A percentile compares a stretch with the other conserved stretches of the same genome.
phyloP scores from a whole-genome alignment of 1,284 basidiomycete genomes.

The Volvariella surrecta region DNA sequence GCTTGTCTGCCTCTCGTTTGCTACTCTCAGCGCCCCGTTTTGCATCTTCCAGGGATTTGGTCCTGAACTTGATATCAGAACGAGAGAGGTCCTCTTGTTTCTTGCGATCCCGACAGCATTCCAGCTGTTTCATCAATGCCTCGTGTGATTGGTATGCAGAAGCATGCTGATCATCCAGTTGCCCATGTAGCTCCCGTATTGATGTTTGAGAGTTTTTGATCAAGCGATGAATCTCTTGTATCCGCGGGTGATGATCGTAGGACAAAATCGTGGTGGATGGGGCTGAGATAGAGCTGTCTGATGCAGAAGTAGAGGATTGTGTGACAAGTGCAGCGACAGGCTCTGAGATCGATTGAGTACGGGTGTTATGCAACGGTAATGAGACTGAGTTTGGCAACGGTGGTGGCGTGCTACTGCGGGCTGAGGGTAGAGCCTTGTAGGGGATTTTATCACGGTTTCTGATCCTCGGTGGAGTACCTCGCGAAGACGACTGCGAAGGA shows the following conservation, averaged over 20 bases:
- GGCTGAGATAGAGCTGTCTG: no score
- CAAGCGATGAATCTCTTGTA: conserved; percentile 72
- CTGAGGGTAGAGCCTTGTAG: conserved; percentile 22
- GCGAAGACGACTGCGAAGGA: conserved; percentile 25
- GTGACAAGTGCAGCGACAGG: conserved; percentile 17
- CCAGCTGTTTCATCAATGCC: conserved; percentile 65
- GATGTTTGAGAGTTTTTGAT: conserved; percentile 62
- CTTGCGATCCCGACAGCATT: conserved; percentile 67
- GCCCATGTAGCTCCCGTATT: conserved; percentile 66
- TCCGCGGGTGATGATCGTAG: conserved; percentile 60
- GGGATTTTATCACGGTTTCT: conserved; percentile 50
- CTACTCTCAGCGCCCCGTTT: conserved; percentile 75
- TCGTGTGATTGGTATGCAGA: conserved; percentile 55
- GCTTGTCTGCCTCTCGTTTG: conserved; percentile 83
- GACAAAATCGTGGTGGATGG: not conserved
- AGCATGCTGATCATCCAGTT: conserved; percentile 64
- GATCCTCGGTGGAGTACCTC: conserved; percentile 41
- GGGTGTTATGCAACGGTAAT: conserved; percentile 60
- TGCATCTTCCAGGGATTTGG: conserved; percentile 81
- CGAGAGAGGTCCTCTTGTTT: conserved; percentile 78
- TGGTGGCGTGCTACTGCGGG: conserved; percentile 63
- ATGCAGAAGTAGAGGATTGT: conserved; percentile 15
- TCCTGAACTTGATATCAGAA: conserved; percentile 71
- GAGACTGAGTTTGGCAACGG: conserved; percentile 77
- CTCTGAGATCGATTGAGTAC: conserved; percentile 24